Conservation (phyloP, 495 filamentous ascomycete genomes). For the Neurospora africana region DNA sequence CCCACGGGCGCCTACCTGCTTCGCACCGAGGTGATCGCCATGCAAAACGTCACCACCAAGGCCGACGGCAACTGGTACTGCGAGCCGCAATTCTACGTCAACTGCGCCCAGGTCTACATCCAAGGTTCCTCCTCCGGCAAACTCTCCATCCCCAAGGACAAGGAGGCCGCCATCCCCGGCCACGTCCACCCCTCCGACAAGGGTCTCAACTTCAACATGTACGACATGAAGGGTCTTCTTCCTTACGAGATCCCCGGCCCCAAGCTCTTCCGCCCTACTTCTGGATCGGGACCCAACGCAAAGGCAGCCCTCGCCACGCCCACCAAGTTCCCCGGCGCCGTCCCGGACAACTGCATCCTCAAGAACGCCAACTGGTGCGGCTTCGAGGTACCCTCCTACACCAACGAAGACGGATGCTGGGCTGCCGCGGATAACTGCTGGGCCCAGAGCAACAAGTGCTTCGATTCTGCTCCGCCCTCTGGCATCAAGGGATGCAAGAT, state of each 20-base stretch:
- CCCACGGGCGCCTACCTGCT: constrained; percentile 57
- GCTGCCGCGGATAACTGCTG: constrained; percentile 42
- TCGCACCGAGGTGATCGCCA: constrained; percentile 55
- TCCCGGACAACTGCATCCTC: constrained; percentile 45
- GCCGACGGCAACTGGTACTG: constrained; percentile 20
- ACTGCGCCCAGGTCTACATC: constrained; percentile 62
- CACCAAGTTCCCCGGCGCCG: constrained; percentile 30
- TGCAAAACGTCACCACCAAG: constrained; percentile 45
- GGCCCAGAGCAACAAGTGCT: constrained; percentile 47
- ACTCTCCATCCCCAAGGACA: constrained; percentile 24
- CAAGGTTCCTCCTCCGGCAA: constrained; percentile 30
- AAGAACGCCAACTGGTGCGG: constrained; percentile 67
- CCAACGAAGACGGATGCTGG: constrained; percentile 49
- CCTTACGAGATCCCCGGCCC: constrained; percentile 55
- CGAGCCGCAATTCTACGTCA: constrained; percentile 56
- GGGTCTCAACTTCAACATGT: constrained; percentile 55
- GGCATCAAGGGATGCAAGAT: constrained; percentile 46
- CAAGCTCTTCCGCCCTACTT: constrained; percentile 28
- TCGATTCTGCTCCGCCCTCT: constrained; percentile 42
- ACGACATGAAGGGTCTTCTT: constrained; percentile 18
- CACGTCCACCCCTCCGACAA: constrained; percentile 42
- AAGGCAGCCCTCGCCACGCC: constrained; percentile 11
- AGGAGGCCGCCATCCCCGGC: constrained; percentile 53
- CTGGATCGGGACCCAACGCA: background rate
- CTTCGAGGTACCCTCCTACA: constrained; percentile 44